Base-by-base conservation (phyloP, 169 alveolate species). In the Plasmodium gaboni region DNA sequence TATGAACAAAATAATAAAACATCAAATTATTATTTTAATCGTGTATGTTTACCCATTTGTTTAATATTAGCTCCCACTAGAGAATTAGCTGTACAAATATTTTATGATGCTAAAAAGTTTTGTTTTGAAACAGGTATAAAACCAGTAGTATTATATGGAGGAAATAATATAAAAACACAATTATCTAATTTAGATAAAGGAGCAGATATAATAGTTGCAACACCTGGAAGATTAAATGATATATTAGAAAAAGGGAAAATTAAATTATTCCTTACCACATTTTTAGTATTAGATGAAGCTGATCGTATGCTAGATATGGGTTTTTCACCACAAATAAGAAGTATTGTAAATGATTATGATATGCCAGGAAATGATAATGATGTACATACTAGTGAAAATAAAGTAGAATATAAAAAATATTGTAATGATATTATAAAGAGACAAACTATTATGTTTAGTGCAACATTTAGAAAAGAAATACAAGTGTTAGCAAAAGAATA, bases 221-320 rank as follows among this genome's bases (percentile, higher is more conserved):
- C 99, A 13, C 99, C 99, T 4, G 99, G 99, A 24, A 93, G 99
- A 26, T 94, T 98, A 42, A 91, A 96, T 42, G 99, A 98, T 67
- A 93, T 98, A 51, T 87, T 98, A 61, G 96, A 95, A 38, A 88
- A 94, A 63, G 93, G 96, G 26, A 76, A 93, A 87, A 95, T 96
- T 17, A 71, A 86, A 38, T 89, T 97, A 73, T 74, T 86, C 19
- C 93, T 93, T 28, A 95, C 97, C 7, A 94, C 96, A 57, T 96
- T 93, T 92, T 92, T 98, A 59, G 97, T 98, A 26, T 70, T 98
- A 38, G 99, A 98, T 88, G 99, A 98, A 94, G 99, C 99, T 15
- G 99, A 98, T 91, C 92, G 98, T 86, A 96, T 97, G 98, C 78
- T 97, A 50, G 99, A 97, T 88, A 97, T 97, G 99, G 99, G 99